Evolutionary conservation across 176 grass and related monocot species (phyloP).

Genomic region (Cymbopogon citratus): DNA sequence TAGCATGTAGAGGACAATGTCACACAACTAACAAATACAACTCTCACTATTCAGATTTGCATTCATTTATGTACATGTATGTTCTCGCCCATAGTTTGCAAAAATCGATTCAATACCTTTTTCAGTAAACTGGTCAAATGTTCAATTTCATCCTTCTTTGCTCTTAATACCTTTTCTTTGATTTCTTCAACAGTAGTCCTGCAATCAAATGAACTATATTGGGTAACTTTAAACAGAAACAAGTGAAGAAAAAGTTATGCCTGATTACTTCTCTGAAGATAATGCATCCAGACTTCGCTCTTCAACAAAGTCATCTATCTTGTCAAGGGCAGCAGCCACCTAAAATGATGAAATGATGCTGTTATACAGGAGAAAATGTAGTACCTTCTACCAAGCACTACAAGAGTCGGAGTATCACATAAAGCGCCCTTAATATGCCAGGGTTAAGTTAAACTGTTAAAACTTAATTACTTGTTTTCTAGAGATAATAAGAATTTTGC

Average conservation of each 20-base stretch:
- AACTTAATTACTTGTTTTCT: slow-evolving; percentile 1
- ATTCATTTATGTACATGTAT: background rate
- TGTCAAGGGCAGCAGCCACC: slow-evolving; percentile 46
- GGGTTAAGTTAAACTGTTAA: background rate
- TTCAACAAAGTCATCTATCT: slow-evolving; percentile 51
- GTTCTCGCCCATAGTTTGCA: background rate
- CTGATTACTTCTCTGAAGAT: slow-evolving; percentile 55
- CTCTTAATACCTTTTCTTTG: slow-evolving; percentile 39
- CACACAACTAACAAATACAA: background rate
- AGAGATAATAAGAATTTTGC: background rate
- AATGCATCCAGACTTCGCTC: slow-evolving; percentile 47
- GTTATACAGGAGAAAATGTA: background rate
- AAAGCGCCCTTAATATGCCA: background rate
- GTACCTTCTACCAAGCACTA: background rate
- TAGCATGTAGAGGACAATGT: background rate
- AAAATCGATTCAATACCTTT: slow-evolving; percentile 37
- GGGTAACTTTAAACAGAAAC: slow-evolving; percentile 3
- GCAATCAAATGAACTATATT: slow-evolving; percentile 21
- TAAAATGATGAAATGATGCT: slow-evolving; percentile 1
- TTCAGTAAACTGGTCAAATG: slow-evolving; percentile 34
- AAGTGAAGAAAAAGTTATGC: background rate
- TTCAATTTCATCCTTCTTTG: slow-evolving; percentile 58
- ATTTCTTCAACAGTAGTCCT: slow-evolving; percentile 49
- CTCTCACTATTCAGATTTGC: background rate
- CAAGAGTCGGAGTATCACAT: too few relatives aligned